Evolutionary conservation across 257 asterid genomes (phyloP), one percentile per base, ranked within the genome.

Genomic region (Leptodermis oblonga): DNA sequence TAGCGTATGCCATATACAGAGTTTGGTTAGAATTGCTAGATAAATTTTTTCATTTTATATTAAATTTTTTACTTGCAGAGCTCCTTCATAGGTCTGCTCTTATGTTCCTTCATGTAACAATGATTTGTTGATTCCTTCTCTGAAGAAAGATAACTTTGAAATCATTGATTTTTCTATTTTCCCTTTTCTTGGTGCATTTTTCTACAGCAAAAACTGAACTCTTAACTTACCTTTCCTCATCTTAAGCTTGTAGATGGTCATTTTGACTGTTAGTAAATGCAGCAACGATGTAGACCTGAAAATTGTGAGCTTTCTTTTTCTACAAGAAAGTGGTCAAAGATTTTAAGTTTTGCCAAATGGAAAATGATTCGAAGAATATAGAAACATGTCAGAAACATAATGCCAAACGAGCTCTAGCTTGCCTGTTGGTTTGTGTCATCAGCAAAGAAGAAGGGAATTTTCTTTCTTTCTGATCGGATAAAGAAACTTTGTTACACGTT

Each of bases 21-120:
- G 78, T 70, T 87, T 64, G 78, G 66, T 62, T 73, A 70, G 75
- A 63, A 70, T 71, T 70, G 58, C 48, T 84, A 78, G 86, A 84
- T 30, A 28, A n/a, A 52, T 67, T 74, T 74, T 26, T 70, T 42
- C 17, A 55, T 46, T 67, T 9, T 36, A 30, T 25, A 41, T 67
- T 65, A n/a, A n/a, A 13, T 25, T 62, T 65, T 60, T 53, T 5
- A n/a, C 20, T 61, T 64, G 51, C 61, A 77, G 76, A 55, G 23
- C 68, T 65, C 66, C 52, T 34, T 65, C 52, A 69, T 61, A 65
- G 63, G n/a, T 31, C 42, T 58, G 41, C 61, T 61, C 37, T 49
- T 84, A 67, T 49, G 55, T 79, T 76, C 61, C 70, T 77, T 79
- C 49, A 25, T 75, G 79, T 81, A 75, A 76, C 79, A 74, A 54